These are phyloP conservation scores for Chrysoporthe austroafricana DNA, from an alignment of 2,329 filamentous ascomycete genomes.

Conservation along the genomic window DNA sequence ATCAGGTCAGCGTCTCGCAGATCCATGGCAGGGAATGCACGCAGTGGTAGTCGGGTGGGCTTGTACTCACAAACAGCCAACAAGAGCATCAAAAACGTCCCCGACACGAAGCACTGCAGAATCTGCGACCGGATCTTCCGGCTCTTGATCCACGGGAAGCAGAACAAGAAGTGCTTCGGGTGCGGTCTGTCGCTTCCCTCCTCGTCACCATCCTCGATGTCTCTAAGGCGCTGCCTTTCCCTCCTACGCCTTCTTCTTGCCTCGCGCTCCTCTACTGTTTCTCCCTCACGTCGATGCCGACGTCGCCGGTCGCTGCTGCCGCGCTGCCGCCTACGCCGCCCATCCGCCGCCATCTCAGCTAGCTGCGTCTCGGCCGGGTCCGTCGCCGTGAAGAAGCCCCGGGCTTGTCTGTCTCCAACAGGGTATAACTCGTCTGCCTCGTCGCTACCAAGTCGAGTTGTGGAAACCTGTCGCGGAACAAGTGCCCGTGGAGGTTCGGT, in stretches of 20 bases:
- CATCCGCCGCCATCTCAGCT: constrained; percentile 47
- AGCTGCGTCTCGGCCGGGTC: constrained; percentile 55
- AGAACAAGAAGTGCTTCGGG: constrained; percentile 54
- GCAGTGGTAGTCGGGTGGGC: background rate
- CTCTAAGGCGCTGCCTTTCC: constrained; percentile 19
- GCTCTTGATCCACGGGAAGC: constrained; percentile 60
- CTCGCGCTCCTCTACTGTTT: constrained; percentile 28
- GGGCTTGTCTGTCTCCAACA: background rate
- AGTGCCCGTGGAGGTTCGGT: constrained; percentile 13
- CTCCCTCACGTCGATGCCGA: constrained; percentile 24
- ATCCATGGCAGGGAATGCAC: background rate
- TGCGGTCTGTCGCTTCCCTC: constrained; percentile 31
- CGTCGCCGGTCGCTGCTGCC: constrained; percentile 18
- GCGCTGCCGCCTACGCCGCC: constrained; percentile 40
- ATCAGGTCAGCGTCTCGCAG: constrained; percentile 15
- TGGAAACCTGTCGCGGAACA: background rate
- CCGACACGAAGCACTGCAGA: constrained; percentile 67
- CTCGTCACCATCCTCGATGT: constrained; percentile 30
- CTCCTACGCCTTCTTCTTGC: constrained; percentile 18
- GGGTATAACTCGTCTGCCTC: constrained; percentile 28
- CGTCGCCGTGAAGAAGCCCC: constrained; percentile 42
- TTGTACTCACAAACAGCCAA: constrained; percentile 66
- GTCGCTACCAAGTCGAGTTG: constrained; percentile 17
- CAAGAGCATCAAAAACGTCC: constrained; percentile 61
- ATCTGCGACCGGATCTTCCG: constrained; percentile 58